A percentile compares a stretch with the other conserved stretches of the same genome.
Evolutionary conservation across 2,329 filamentous ascomycete species (phyloP).

Genomic region (Canariomyces notabilis): DNA sequence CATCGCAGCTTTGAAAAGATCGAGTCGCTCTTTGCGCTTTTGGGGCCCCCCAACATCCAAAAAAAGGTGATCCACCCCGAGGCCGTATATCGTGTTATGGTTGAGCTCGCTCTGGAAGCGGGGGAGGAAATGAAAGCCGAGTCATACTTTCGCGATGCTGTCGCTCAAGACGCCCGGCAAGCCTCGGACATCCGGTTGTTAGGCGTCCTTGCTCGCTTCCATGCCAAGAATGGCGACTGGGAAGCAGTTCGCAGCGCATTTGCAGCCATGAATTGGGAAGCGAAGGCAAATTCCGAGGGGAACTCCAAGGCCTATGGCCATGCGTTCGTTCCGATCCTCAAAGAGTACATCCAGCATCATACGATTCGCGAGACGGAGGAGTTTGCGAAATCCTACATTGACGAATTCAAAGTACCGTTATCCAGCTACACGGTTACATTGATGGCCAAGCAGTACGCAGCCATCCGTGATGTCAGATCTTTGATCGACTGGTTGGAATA

Average conservation of each 20-base stretch:
- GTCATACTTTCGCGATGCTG: constrained; percentile 27
- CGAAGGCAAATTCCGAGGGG: background rate
- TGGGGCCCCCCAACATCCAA: constrained; percentile 22
- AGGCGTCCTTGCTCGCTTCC: constrained; percentile 33
- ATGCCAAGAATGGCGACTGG: constrained; percentile 40
- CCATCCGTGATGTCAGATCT: constrained; percentile 33
- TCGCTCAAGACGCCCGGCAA: constrained; percentile 25
- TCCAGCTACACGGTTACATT: constrained; percentile 36
- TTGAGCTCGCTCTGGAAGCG: constrained; percentile 37
- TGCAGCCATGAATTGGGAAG: constrained; percentile 23
- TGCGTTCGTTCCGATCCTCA: constrained; percentile 36
- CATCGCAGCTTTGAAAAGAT: constrained; percentile 25
- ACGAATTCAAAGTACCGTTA: constrained; percentile 33
- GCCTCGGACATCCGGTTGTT: constrained; percentile 31
- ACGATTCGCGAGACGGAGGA: constrained; percentile 36
- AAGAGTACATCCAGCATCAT: constrained; percentile 36
- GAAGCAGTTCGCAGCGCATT: constrained; percentile 34
- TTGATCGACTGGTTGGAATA: constrained; percentile 39
- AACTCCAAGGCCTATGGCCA: constrained; percentile 25
- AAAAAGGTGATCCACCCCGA: constrained; percentile 28
- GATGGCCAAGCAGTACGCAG: constrained; percentile 40
- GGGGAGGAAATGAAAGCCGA: constrained; percentile 30
- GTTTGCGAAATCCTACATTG: constrained; percentile 35
- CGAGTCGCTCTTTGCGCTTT: constrained; percentile 25
- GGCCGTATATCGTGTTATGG: constrained; percentile 35